phyloP scores from a whole-genome alignment of 106 monocot genomes.

The Gastrodia elata region DNA sequence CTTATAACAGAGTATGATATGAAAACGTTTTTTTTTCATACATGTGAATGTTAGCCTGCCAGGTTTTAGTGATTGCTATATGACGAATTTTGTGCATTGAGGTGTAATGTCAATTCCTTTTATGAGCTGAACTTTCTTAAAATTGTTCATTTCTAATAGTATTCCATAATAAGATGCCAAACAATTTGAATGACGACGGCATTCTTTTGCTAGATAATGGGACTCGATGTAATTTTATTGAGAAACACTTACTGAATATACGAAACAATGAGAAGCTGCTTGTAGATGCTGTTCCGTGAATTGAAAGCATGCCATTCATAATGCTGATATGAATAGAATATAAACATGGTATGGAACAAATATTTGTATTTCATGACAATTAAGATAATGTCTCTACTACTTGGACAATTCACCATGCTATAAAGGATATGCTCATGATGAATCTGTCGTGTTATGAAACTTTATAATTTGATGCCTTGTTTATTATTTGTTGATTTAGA shows the following conservation, averaged over 20 bases:
- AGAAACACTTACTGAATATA: not conserved
- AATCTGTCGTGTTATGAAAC: not conserved
- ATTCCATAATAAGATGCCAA: not conserved
- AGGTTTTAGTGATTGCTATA: not conserved
- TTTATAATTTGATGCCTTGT: not conserved
- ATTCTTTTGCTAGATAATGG: not conserved
- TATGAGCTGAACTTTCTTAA: not conserved
- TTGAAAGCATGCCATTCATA: not conserved
- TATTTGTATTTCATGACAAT: not conserved
- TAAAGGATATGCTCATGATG: not conserved
- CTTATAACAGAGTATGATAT: constrained; percentile 76
- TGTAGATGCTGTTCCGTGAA: not conserved
- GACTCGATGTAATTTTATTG: not conserved
- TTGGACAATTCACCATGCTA: not conserved
- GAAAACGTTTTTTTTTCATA: not conserved
- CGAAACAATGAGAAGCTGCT: not conserved
- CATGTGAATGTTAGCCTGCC: not conserved
- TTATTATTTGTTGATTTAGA: not conserved
- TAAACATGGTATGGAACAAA: not conserved
- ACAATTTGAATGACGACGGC: not conserved
- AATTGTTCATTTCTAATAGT: not conserved
- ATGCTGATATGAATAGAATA: not conserved
- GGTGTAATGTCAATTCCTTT: not conserved
- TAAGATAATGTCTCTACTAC: not conserved
- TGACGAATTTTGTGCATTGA: not conserved